A percentile compares a stretch with the other conserved stretches of the same genome.
These are phyloP conservation scores for Magnolia officinalis DNA, from an alignment of 164 flowering plant genomes.

Conservation along the genomic window DNA sequence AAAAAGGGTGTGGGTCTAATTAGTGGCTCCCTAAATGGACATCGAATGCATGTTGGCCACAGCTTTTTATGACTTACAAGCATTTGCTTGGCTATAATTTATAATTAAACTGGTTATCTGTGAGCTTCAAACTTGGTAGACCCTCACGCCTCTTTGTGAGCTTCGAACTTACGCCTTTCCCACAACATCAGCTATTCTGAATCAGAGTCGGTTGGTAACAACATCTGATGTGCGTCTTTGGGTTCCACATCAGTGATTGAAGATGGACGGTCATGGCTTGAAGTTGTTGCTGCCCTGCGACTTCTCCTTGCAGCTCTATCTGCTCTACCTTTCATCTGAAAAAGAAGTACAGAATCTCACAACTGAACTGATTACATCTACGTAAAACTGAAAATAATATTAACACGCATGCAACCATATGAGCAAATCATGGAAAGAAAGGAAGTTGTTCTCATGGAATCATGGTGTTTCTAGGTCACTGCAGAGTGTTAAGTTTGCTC, in stretches of 20 bases:
- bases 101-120: background rate
- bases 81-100: background rate
- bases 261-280: constrained; percentile 5
- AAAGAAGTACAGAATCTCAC: constrained; percentile 1
- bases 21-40: background rate
- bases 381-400: background rate
- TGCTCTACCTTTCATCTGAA: constrained; percentile 3
- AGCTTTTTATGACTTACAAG: background rate
- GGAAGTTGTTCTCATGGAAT: no score
- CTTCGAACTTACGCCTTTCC: background rate
- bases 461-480: no score
- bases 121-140: background rate
- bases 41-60: background rate
- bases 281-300: background rate
- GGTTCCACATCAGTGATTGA: constrained; percentile 51
- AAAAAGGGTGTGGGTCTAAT: background rate
- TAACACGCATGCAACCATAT: background rate
- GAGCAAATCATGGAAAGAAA: background rate
- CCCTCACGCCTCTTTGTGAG: background rate
- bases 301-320: background rate
- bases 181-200: constrained; percentile 32
- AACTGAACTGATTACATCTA: background rate
- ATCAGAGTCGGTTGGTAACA: constrained; percentile 59
- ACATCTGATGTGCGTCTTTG: constrained; percentile 58
- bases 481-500: no score